Conservation (phyloP, 2,329 filamentous ascomycete species). For the Cladosporium oxysporum region DNA sequence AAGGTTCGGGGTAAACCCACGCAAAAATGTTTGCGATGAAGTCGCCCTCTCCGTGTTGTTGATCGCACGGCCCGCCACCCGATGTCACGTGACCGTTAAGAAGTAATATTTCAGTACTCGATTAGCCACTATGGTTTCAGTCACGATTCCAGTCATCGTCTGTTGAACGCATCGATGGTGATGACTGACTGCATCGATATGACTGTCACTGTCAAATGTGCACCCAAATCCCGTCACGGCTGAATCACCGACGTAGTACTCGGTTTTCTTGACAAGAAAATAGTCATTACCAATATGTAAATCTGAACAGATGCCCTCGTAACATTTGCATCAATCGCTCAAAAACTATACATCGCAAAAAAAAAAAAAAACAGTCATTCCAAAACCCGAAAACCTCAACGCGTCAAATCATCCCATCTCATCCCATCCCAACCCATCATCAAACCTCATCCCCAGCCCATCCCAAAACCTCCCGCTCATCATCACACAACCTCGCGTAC, state of each 20-base stretch:
- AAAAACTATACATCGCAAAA: not conserved
- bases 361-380: not conserved
- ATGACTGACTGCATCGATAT: not conserved
- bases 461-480: conserved; percentile 43
- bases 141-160: not conserved
- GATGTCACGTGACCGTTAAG: not conserved
- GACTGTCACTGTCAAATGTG: not conserved
- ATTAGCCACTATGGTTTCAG: not conserved
- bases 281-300: not conserved
- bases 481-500: conserved; percentile 47
- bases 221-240: not conserved
- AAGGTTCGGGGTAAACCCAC: conserved; percentile 13
- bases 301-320: not conserved
- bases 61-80: conserved; percentile 1
- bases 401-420: not conserved
- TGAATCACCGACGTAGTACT: not conserved
- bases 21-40: conserved; percentile 17
- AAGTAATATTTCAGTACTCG: not conserved
- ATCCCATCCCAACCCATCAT: not conserved
- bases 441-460: conserved; percentile 34
- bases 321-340: not conserved
- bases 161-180: not conserved
- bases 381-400: not conserved
- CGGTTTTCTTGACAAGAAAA: not conserved
- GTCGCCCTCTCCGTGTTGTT: not conserved